Evolutionary conservation across 176 grass and related monocot genomes (phyloP), one percentile per base, ranked within the genome.

Genomic region (Pontederia paniculata): DNA sequence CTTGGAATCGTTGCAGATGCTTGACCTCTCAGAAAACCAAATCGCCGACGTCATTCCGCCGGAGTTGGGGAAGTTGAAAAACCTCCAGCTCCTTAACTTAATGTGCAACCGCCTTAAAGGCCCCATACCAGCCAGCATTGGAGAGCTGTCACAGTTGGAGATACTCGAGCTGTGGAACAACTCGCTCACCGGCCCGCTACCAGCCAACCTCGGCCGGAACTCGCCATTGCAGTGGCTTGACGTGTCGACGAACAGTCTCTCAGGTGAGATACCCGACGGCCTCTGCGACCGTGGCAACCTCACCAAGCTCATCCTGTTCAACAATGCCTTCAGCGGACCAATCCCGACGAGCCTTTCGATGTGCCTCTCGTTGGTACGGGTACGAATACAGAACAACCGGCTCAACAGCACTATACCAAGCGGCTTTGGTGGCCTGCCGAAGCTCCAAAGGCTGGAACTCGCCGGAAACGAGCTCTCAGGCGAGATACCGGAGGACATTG

Each of bases 31-130:
- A 16, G 86, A 97, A 67, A 97, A 97, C 25, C 25, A 62, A 17
- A 70, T 97, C 49, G 76, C 93, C 17, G 93, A 86, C 23, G 12
- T n/a, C 18, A 97, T 97, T 43, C 93, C 93, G 2, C 57, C 58
- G 18, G 86, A 97, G 74, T 68, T 97, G 18, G 66, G 65, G 22
- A 58, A 60, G 58, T 69, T 97, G 53, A 69, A 67, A 0, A 88
- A 88, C 54, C 83, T 97, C 17, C 83, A 90, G 72, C 69, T 97
- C 61, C 76, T 97, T 25, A 97, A 97, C 62, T 83, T 97, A 51
- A 97, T 97, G 93, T 97, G 93, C 66, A 98, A 98, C 80, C 70
- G 77, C 77, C 75, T 98, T 9, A 98, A 88, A 62, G 93, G 93
- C 2, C 49, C 65, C 8, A 70, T 97, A 17, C 93, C 93, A 9